These are phyloP conservation scores for Hyphopichia wangnamkhiaoensis DNA, from an alignment of 1,139 yeast genomes.

Conservation along the genomic window DNA sequence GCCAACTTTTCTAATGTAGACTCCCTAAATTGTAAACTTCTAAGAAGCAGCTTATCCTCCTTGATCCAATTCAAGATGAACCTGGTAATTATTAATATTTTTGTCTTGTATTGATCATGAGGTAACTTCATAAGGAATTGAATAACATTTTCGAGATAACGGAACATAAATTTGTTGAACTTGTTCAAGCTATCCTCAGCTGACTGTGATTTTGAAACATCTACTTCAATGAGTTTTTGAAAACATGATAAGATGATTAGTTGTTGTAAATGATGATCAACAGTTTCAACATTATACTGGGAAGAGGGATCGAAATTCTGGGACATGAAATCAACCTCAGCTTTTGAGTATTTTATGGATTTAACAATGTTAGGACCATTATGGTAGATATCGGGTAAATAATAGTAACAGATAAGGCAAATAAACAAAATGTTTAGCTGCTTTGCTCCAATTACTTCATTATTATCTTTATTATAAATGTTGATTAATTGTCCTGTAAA, in stretches of 20 bases:
- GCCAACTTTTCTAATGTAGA: slow-evolving; percentile 32
- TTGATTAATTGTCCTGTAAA: slow-evolving; percentile 20
- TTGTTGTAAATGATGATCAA: slow-evolving; percentile 23
- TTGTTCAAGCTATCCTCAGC: slow-evolving; percentile 7
- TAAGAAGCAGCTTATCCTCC: slow-evolving; percentile 42
- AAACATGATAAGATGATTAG: slow-evolving; percentile 25
- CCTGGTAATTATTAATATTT: slow-evolving; percentile 35
- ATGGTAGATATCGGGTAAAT: slow-evolving; percentile 28
- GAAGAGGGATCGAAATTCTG: slow-evolving; percentile 4
- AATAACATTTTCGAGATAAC: slow-evolving; percentile 38
- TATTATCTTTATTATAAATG: slow-evolving; percentile 10
- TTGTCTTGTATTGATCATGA: slow-evolving; percentile 15
- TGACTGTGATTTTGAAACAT: neutral
- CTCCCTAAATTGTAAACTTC: slow-evolving; percentile 35
- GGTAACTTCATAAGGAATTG: slow-evolving; percentile 19
- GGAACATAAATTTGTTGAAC: slow-evolving; percentile 24
- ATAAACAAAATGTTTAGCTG: slow-evolving; percentile 25
- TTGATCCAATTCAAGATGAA: slow-evolving; percentile 57
- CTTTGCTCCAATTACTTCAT: slow-evolving; percentile 7
- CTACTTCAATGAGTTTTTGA: slow-evolving; percentile 14
- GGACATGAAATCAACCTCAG: slow-evolving; percentile 24
- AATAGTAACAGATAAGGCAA: slow-evolving; percentile 31
- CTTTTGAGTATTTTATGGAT: slow-evolving; percentile 22
- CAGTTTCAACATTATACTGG: slow-evolving; percentile 8
- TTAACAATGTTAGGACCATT: slow-evolving; percentile 25